phyloP scores from a whole-genome alignment of 805 yeast species.

The Spencermartinsiella europaea region DNA sequence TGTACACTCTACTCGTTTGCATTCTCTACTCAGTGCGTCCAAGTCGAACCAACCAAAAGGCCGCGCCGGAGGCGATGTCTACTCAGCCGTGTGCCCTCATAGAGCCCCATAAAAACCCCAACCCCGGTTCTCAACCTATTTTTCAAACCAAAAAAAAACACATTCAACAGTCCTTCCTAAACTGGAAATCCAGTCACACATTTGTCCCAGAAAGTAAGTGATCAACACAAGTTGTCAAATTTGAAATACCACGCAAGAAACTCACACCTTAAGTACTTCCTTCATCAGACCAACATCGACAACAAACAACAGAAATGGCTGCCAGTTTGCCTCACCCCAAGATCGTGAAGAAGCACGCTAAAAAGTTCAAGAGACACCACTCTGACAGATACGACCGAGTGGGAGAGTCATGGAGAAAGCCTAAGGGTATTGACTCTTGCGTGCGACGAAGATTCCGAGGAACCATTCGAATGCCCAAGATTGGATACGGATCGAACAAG shows the following conservation, averaged over 20 bases:
- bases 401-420: constrained; percentile 99
- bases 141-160: neutral
- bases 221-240: no score
- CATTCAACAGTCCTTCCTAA: neutral
- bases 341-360: constrained; percentile 97
- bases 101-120: no score
- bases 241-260: no score
- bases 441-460: constrained; percentile 99
- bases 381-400: constrained; percentile 99
- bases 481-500: constrained; percentile 99
- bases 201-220: neutral
- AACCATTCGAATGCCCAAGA: constrained; percentile 97
- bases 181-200: neutral
- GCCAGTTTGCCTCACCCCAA: constrained; percentile 97
- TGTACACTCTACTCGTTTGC: no score
- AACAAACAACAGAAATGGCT: constrained; percentile 68
- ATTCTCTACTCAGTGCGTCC: no score
- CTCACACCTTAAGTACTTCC: no score
- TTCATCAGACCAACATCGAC: no score
- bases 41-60: no score
- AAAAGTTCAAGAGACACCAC: constrained; percentile 99
- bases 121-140: no score
- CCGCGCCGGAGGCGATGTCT: no score
- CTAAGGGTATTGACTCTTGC: constrained; percentile 99
- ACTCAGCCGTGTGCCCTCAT: no score